Conservation (phyloP, 148 eudicot species). For the Chenopodium suecicum region DNA sequence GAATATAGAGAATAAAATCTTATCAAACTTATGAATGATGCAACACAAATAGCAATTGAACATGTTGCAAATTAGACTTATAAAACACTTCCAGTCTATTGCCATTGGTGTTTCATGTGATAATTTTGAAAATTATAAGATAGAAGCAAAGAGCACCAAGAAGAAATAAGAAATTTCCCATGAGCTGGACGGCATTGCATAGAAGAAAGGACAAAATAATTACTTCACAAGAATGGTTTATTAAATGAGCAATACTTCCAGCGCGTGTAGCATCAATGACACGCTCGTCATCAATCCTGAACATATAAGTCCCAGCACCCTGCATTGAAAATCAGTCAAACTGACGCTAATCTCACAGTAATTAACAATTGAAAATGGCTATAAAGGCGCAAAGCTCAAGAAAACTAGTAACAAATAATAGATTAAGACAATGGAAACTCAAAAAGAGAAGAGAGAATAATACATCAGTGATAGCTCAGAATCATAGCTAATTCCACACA, state of each 20-base stretch:
- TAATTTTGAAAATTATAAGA: not conserved
- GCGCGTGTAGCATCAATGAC: constrained; percentile 97
- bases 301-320: constrained; percentile 99
- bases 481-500: not conserved
- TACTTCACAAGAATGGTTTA: constrained; percentile 97
- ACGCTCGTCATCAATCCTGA: constrained; percentile 88
- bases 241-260: constrained; percentile 98
- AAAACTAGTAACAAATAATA: not conserved
- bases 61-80: not conserved
- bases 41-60: not conserved
- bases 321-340: constrained; percentile 34
- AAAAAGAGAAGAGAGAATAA: not conserved
- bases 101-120: not conserved
- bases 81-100: not conserved
- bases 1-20: not conserved
- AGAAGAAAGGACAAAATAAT: constrained; percentile 23
- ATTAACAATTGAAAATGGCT: not conserved
- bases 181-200: not conserved
- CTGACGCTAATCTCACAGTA: not conserved
- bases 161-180: not conserved
- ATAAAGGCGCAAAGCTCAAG: not conserved
- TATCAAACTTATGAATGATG: not conserved
- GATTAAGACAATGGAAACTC: not conserved
- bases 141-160: not conserved
- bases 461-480: not conserved